These are phyloP conservation scores for Planoprotostelium fungivorum DNA, from an alignment of 78 protist genomes.

Conservation along the genomic window DNA sequence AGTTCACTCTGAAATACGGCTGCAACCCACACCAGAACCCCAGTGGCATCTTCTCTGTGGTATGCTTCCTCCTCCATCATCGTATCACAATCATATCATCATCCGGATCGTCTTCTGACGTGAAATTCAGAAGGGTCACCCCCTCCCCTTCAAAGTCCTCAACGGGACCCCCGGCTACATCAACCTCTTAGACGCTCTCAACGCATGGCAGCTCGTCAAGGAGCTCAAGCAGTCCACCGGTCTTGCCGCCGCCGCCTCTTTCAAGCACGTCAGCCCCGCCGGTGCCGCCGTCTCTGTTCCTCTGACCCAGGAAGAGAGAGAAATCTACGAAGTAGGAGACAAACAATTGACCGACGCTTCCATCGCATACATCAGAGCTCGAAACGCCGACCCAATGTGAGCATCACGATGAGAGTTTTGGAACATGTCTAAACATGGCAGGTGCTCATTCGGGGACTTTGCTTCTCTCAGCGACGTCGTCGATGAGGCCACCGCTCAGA, in stretches of 20 bases:
- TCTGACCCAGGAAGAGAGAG: neutral
- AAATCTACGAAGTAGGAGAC: neutral
- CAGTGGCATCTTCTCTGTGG: neutral
- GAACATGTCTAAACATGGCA: no score
- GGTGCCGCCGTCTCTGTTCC: neutral
- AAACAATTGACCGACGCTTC: neutral
- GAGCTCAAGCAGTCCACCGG: constrained; percentile 33
- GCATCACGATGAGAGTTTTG: neutral
- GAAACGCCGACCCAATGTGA: neutral
- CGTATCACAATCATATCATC: constrained; percentile 3
- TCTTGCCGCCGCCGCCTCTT: constrained; percentile 5
- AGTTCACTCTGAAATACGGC: constrained; percentile 67
- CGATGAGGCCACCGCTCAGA: neutral
- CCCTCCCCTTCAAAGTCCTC: constrained; percentile 10
- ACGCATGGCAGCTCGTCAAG: constrained; percentile 39
- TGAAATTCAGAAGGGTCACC: constrained; percentile 32
- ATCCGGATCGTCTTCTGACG: constrained; percentile 44
- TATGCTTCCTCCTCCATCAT: constrained; percentile 29
- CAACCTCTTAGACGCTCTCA: constrained; percentile 49
- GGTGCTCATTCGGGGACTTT: neutral
- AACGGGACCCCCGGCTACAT: constrained; percentile 14
- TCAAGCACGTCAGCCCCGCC: neutral
- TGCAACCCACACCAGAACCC: constrained; percentile 83
- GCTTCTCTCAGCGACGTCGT: neutral
- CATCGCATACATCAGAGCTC: neutral